Evolutionary conservation across 257 asterid species (phyloP).

Genomic region (Penstemon newberryi): DNA sequence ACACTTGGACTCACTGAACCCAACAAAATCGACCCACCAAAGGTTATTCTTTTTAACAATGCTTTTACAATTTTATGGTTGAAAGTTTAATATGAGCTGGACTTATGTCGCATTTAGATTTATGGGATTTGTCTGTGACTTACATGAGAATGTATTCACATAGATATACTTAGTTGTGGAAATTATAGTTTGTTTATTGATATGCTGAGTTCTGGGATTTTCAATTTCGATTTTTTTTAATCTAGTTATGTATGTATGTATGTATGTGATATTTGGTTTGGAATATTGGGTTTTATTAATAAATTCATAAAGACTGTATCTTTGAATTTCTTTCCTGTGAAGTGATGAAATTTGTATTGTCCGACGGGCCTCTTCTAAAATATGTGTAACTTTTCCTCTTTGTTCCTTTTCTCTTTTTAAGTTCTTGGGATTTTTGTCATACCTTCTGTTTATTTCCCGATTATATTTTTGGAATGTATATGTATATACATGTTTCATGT

Average conservation of each 20-base stretch:
- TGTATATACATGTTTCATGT: neutral
- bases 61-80: neutral
- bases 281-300: constrained; percentile 10
- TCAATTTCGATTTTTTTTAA: constrained; percentile 6
- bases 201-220: neutral
- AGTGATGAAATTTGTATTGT: constrained; percentile 3
- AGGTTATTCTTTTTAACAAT: constrained; percentile 28
- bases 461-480: neutral
- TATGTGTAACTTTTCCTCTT: neutral
- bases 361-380: neutral
- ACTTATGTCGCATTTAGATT: neutral
- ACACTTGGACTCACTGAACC: constrained; percentile 63
- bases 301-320: neutral
- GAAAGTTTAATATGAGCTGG: neutral
- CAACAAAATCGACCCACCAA: constrained; percentile 40
- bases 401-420: neutral
- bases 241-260: neutral
- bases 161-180: neutral
- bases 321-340: neutral
- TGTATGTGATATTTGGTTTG: neutral
- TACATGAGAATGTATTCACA: neutral
- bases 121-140: constrained; percentile 9
- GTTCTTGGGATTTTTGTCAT: neutral
- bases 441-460: neutral
- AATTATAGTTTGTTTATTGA: neutral